These are phyloP conservation scores for Thraustochytrium sp. DNA, from an alignment of 352 stramenopile genomes.

Conservation along the genomic window DNA sequence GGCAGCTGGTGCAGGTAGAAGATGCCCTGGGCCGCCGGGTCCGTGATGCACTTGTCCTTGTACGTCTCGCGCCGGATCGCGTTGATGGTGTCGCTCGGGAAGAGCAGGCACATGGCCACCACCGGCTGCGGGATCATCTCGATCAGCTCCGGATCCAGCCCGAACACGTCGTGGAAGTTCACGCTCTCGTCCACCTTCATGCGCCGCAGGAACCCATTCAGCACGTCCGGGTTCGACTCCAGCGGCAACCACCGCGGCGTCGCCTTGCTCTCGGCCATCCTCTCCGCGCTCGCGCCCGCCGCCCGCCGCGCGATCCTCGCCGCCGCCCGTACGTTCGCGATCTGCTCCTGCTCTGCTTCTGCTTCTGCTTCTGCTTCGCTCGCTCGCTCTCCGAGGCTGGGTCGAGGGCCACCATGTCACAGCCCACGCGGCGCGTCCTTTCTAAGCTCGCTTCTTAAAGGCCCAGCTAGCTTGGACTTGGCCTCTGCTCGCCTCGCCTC, in stretches of 20 bases:
- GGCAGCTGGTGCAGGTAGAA: constrained; percentile 57
- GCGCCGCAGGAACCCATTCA: constrained; percentile 54
- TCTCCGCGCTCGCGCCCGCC: not conserved
- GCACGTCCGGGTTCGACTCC: constrained; percentile 57
- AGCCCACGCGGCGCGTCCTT: too few relatives aligned
- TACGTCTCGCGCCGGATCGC: constrained; percentile 20
- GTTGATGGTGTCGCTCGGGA: constrained; percentile 44
- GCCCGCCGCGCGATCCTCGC: not conserved
- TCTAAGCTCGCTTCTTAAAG: too few relatives aligned
- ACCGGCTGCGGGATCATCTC: constrained; percentile 55
- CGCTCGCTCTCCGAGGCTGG: too few relatives aligned
- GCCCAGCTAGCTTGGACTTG: not conserved
- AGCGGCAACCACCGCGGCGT: constrained; percentile 53
- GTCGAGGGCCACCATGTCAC: too few relatives aligned
- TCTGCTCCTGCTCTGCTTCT: too few relatives aligned
- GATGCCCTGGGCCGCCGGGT: constrained; percentile 46
- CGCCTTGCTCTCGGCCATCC: not conserved
- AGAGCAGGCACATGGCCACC: constrained; percentile 45
- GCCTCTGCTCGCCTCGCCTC: not conserved
- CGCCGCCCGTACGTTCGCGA: too few relatives aligned
- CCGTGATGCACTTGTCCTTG: constrained; percentile 47
- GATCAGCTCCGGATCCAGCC: constrained; percentile 58
- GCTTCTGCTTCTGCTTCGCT: too few relatives aligned
- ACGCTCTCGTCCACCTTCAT: constrained; percentile 51
- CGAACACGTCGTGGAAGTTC: constrained; percentile 56